Evolutionary conservation across 805 yeast genomes (phyloP).

Genomic region (Pichia kluyveri): DNA sequence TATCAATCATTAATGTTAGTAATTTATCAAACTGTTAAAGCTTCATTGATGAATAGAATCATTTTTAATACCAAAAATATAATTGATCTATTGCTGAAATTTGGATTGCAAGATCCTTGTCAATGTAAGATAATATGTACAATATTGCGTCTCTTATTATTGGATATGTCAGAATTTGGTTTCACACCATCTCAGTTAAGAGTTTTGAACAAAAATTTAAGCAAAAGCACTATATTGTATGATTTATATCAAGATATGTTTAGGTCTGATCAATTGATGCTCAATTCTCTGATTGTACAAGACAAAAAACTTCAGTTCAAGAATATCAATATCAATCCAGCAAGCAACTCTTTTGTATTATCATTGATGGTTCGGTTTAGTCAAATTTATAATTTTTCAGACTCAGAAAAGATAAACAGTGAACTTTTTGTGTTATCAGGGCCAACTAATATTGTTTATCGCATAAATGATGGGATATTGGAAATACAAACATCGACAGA

Average conservation of each 20-base stretch:
- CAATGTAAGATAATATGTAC: neutral
- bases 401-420: neutral
- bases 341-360: slow-evolving; percentile 15
- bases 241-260: neutral
- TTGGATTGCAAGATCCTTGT: neutral
- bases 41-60: neutral
- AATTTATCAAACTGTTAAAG: neutral
- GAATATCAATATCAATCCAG: neutral
- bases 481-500: slow-evolving; percentile 8
- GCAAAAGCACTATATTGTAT: neutral
- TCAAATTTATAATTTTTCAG: slow-evolving; percentile 1
- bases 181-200: slow-evolving; percentile 3
- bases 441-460: neutral
- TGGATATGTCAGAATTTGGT: slow-evolving; percentile 14
- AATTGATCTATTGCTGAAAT: neutral
- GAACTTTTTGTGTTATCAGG: neutral
- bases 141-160: neutral
- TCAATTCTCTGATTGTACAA: neutral
- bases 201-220: neutral
- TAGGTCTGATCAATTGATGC: neutral
- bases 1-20: neutral
- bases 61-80: neutral
- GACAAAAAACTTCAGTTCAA: neutral
- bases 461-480: slow-evolving; percentile 10
- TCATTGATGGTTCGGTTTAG: slow-evolving; percentile 19